Evolutionary conservation across 495 filamentous ascomycete species (phyloP).

Genomic region (Neurospora sp.): DNA sequence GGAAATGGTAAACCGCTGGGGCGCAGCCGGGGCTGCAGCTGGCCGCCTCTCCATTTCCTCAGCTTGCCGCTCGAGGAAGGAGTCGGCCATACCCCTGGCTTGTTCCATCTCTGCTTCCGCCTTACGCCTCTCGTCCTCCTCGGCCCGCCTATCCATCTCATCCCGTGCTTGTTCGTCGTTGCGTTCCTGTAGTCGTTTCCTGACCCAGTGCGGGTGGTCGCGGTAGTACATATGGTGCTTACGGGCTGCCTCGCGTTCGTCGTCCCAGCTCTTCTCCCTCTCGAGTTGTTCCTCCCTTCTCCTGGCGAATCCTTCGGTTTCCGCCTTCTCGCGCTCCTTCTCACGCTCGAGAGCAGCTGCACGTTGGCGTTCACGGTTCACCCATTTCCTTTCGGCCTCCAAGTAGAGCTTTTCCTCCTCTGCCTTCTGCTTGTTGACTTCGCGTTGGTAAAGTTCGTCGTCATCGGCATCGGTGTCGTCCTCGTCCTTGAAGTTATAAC

Average conservation of each 20-base stretch:
- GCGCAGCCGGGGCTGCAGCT: constrained; percentile 31
- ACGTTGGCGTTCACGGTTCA: constrained; percentile 76
- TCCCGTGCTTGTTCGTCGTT: constrained; percentile 64
- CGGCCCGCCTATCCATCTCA: constrained; percentile 68
- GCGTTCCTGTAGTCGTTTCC: constrained; percentile 66
- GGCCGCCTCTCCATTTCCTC: constrained; percentile 69
- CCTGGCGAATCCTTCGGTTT: constrained; percentile 54
- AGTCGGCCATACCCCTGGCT: constrained; percentile 79
- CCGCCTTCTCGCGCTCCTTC: constrained; percentile 64
- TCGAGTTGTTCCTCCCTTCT: constrained; percentile 53
- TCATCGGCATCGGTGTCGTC: constrained; percentile 87
- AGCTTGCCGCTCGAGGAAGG: constrained; percentile 83
- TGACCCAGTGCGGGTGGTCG: constrained; percentile 74
- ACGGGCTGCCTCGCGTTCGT: constrained; percentile 65
- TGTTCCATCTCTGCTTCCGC: constrained; percentile 65
- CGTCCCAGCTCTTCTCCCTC: constrained; percentile 72
- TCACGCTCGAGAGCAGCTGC: constrained; percentile 79
- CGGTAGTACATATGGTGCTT: constrained; percentile 76
- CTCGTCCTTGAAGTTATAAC: constrained; percentile 53
- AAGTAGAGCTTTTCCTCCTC: constrained; percentile 75
- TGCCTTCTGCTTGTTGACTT: constrained; percentile 56
- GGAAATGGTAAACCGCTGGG: constrained; percentile 86
- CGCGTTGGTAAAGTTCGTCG: constrained; percentile 68
- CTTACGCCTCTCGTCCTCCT: constrained; percentile 61
- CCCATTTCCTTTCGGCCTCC: constrained; percentile 81